Evolutionary conservation across 495 filamentous ascomycete genomes (phyloP).

Genomic region (Talaromyces trachyspermus): DNA sequence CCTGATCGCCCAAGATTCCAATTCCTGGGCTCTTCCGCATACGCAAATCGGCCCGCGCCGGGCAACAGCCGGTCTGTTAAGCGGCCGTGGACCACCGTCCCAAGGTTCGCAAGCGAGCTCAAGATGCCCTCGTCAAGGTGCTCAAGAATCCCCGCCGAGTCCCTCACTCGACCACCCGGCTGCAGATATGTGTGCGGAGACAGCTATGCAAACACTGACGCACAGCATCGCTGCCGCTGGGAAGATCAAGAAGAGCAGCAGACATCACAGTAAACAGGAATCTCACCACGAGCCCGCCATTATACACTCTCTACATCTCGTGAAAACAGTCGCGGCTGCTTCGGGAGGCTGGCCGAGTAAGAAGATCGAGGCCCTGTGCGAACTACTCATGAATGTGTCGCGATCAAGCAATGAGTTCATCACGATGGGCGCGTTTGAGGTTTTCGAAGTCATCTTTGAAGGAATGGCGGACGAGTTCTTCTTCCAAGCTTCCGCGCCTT

Average conservation of each 20-base stretch:
- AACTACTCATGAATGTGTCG: conserved; percentile 79
- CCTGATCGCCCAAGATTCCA: conserved; percentile 76
- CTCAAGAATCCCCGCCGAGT: conserved; percentile 78
- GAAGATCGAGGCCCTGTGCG: conserved; percentile 87
- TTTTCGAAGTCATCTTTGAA: conserved; percentile 92
- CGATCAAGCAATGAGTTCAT: conserved; percentile 86
- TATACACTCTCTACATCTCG: conserved; percentile 84
- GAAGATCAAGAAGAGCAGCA: conserved; percentile 61
- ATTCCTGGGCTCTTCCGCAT: conserved; percentile 79
- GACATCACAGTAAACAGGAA: conserved; percentile 30
- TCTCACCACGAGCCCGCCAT: conserved; percentile 67
- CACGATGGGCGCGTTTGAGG: conserved; percentile 89
- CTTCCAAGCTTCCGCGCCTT: conserved; percentile 79
- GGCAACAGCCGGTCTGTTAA: conserved; percentile 79
- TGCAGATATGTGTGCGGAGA: conserved; percentile 91
- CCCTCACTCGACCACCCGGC: conserved; percentile 89
- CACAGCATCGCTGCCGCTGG: conserved; percentile 56
- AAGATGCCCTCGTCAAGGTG: conserved; percentile 79
- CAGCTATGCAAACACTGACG: conserved; percentile 66
- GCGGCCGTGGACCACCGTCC: conserved; percentile 83
- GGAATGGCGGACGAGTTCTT: conserved; percentile 78
- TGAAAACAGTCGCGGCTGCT: conserved; percentile 76
- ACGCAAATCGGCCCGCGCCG: conserved; percentile 80
- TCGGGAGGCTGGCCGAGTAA: conserved; percentile 95
- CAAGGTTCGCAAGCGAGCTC: conserved; percentile 90